These are phyloP conservation scores for Eragrostis nindensis DNA, from an alignment of 176 grass and related monocot genomes.

Conservation along the genomic window DNA sequence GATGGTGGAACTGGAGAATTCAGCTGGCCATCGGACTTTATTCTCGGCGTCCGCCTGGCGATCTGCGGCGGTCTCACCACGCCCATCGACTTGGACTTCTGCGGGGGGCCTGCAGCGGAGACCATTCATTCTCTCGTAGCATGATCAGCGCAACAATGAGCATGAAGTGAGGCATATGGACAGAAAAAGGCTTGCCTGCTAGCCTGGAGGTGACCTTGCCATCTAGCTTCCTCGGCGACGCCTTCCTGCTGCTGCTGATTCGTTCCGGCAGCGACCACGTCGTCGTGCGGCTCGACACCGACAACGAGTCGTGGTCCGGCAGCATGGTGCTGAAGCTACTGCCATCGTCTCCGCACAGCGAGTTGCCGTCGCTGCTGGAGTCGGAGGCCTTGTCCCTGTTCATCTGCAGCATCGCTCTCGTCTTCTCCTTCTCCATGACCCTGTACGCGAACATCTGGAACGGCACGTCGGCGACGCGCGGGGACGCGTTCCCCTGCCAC, in stretches of 20 bases:
- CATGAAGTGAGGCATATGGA: too few species aligned
- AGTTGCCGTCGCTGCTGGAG: conserved; percentile 67
- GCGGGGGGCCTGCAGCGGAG: conserved; percentile 23
- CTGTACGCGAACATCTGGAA: conserved; percentile 95
- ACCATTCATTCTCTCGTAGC: neutral
- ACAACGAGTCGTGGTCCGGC: conserved; percentile 29
- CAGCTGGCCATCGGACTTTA: conserved; percentile 54
- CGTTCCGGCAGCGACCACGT: conserved; percentile 26
- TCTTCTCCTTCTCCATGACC: conserved; percentile 73
- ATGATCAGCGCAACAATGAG: neutral
- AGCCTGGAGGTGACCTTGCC: conserved; percentile 38
- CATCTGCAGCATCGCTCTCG: conserved; percentile 33
- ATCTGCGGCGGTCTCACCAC: conserved; percentile 28
- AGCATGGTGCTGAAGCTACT: neutral
- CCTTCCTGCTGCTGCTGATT: conserved; percentile 17
- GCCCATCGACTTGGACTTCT: conserved; percentile 48
- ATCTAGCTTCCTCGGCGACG: conserved; percentile 44
- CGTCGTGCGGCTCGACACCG: conserved; percentile 33
- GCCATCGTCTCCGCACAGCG: conserved; percentile 60
- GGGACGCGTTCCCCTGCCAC: conserved; percentile 43
- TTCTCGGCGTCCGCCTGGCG: conserved; percentile 46
- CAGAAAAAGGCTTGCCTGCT: conserved; percentile 46
- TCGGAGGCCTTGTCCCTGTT: conserved; percentile 63
- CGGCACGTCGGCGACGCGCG: conserved; percentile 59
- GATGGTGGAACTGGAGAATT: conserved; percentile 14